A percentile compares a stretch with the other conserved stretches of the same genome.
These are phyloP conservation scores for Arthrobotrys iridis DNA, from an alignment of 2,329 filamentous ascomycete genomes.

Conservation along the genomic window DNA sequence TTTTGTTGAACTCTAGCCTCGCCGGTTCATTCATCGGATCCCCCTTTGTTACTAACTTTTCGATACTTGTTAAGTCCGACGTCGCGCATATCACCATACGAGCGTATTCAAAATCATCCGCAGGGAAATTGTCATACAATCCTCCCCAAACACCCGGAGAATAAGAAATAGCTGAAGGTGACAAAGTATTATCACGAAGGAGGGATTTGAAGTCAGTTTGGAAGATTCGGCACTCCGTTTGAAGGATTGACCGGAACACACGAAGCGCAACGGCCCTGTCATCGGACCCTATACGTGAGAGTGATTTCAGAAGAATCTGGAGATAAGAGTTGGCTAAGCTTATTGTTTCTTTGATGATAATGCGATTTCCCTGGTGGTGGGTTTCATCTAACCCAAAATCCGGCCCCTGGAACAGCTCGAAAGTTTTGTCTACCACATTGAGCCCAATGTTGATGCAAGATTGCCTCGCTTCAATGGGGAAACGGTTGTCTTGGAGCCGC, in stretches of 20 bases:
- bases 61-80: conserved; percentile 55
- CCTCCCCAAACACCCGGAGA: conserved; percentile 56
- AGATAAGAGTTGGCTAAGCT: conserved; percentile 64
- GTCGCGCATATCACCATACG: conserved; percentile 54
- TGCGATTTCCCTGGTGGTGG: conserved; percentile 63
- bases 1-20: conserved; percentile 79
- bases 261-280: conserved; percentile 51
- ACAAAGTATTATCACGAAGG: conserved; percentile 43
- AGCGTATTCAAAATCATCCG: conserved; percentile 56
- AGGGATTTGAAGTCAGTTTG: conserved; percentile 55
- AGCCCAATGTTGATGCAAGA: conserved; percentile 65
- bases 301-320: conserved; percentile 53
- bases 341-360: conserved; percentile 65
- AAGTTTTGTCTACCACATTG: conserved; percentile 63
- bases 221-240: conserved; percentile 56
- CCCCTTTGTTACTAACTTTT: conserved; percentile 65
- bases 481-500: conserved; percentile 61
- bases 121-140: conserved; percentile 55
- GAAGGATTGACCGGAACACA: conserved; percentile 55
- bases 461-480: conserved; percentile 63
- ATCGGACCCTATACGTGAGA: conserved; percentile 32
- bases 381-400: conserved; percentile 65
- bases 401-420: conserved; percentile 58
- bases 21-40: conserved; percentile 60
- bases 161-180: conserved; percentile 41